A percentile compares a stretch with the other conserved stretches of the same genome.
Evolutionary conservation across 2,329 filamentous ascomycete species (phyloP).

Genomic region (Exophiala sp.): DNA sequence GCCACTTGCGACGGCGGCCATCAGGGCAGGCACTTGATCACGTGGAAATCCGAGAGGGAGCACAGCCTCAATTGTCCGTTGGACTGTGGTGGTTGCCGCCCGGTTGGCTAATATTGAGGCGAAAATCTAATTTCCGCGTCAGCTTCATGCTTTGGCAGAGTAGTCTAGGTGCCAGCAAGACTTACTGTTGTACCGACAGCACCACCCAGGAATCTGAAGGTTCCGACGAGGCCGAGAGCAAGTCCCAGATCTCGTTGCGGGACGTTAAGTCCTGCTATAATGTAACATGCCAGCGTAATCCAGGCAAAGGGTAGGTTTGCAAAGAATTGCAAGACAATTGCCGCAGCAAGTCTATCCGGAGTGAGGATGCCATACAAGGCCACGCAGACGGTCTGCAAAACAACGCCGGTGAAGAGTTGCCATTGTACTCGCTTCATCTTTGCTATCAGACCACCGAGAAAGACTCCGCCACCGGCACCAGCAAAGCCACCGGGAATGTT

Average conservation of each 20-base stretch:
- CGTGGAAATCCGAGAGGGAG: constrained; percentile 37
- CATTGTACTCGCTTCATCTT: constrained; percentile 6
- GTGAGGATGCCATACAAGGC: not conserved
- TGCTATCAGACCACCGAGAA: constrained; percentile 1
- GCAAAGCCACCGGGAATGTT: constrained; percentile 36
- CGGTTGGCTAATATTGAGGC: constrained; percentile 22
- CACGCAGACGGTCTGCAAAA: not conserved
- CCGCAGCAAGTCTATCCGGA: not conserved
- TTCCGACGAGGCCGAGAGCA: constrained; percentile 25
- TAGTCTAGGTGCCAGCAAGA: not conserved
- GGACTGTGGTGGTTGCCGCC: not conserved
- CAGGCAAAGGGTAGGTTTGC: constrained; percentile 6
- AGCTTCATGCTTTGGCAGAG: too few species aligned
- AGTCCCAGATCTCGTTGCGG: constrained; percentile 28
- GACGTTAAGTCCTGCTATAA: constrained; percentile 2
- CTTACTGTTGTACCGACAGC: constrained; percentile 22
- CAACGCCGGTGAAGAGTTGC: not conserved
- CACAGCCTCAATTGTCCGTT: constrained; percentile 31
- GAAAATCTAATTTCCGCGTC: constrained; percentile 16
- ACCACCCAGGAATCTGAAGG: constrained; percentile 24
- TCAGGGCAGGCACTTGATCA: constrained; percentile 33
- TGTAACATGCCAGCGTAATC: constrained; percentile 5
- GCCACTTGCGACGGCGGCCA: constrained; percentile 34
- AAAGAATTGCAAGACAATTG: constrained; percentile 1
- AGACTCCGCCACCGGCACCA: not conserved